Evolutionary conservation across 345 rosid species (phyloP), one percentile per base, ranked within the genome.

Genomic region (Hibiscus mutabilis): DNA sequence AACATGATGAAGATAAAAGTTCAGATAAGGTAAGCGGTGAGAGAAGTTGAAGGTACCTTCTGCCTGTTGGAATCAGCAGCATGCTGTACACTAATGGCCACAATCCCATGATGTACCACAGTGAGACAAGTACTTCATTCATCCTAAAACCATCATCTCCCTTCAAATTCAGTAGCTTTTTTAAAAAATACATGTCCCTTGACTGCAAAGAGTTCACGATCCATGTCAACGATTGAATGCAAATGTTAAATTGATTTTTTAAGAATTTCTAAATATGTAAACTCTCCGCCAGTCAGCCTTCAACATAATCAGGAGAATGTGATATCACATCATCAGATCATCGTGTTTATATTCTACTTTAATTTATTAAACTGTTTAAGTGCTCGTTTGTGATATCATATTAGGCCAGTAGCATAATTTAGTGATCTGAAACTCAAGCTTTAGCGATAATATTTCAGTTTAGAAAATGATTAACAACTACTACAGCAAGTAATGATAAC

Each of bases 21-120:
- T 60, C 40, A 61, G 1, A 31, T 5, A n/a, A 24, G 10, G 68
- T 37, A 69, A 59, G 18, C 14, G 14, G 27, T 47, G 21, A 35
- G 21, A 66, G 42, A 15, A 33, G 13, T 69, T 44, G 25, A 63
- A 10, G 47, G 10, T 82, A 91, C 97, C 97, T 91, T 82, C 91
- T 82, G 62, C 88, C 91, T 4, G 97, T 79, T 29, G 95, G 97
- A 75, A 91, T 79, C 79, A 91, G 84, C 61, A 89, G 84, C 98
- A 89, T 94, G 79, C 81, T 81, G 68, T 87, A 93, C 0, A 84
- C 85, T 70, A 86, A 70, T 74, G 97, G 95, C 97, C 98, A 93
- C 76, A 91, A 75, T 72, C 96, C 98, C 96, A 91, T 91, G 19
- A 87, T 82, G 71, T 89, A 87, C 96, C 96, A 93, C 15, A 87